phyloP scores from a whole-genome alignment of 331 rosid species.

The Acacia concinna region DNA sequence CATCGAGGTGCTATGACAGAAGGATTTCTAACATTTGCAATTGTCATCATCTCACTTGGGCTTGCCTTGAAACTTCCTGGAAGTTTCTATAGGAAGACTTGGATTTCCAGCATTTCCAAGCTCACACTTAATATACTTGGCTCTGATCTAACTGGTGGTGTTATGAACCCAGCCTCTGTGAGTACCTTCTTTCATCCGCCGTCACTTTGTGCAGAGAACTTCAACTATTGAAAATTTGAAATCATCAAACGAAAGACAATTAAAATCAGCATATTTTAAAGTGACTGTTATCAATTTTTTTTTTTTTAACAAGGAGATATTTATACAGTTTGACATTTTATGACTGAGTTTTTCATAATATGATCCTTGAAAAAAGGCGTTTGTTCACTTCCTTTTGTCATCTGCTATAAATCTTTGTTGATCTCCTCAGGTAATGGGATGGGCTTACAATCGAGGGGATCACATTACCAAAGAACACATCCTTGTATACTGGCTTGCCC shows the following conservation, averaged over 20 bases:
- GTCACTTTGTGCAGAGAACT: background rate
- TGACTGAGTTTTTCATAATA: background rate
- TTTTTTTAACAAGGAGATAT: background rate
- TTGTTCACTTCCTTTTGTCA: background rate
- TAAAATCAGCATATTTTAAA: background rate
- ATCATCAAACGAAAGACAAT: background rate
- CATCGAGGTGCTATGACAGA: conserved; percentile 83
- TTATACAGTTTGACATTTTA: background rate
- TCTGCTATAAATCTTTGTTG: background rate
- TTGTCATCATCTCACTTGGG: conserved; percentile 69
- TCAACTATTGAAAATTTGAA: background rate
- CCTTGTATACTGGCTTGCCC: conserved; percentile 92
- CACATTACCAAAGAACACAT: conserved; percentile 84
- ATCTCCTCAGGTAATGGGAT: conserved; percentile 73
- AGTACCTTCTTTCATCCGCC: conserved; percentile 32
- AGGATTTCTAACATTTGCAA: conserved; percentile 71
- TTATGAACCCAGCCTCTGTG: conserved; percentile 92
- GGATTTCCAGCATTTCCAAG: conserved; percentile 93
- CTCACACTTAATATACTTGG: conserved; percentile 82
- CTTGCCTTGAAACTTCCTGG: conserved; percentile 63
- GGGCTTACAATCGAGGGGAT: conserved; percentile 91
- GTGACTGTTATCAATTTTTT: background rate
- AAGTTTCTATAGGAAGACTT: conserved; percentile 80
- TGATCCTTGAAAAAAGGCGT: too few species aligned
- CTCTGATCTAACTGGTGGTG: conserved; percentile 86